A percentile compares a stretch with the other conserved stretches of the same genome.
phyloP scores from a whole-genome alignment of 352 stramenopile genomes.

The Plasmopara viticola region DNA sequence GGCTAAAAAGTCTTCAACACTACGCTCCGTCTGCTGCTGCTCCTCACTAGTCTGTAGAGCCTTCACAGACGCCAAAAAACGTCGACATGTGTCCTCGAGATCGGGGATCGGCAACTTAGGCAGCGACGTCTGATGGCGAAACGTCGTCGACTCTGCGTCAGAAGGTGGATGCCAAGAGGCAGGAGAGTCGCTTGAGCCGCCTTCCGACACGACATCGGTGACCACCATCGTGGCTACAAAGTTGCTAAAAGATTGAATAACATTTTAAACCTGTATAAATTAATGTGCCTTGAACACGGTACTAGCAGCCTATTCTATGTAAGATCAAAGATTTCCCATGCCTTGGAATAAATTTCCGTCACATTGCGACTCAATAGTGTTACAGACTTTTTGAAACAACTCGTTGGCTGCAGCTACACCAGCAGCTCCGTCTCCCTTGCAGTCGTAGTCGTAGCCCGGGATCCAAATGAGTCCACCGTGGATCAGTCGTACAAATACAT shows the following conservation, averaged over 20 bases:
- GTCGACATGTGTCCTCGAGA: conserved; percentile 68
- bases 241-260: too few species aligned
- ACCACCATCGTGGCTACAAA: not conserved
- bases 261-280: not conserved
- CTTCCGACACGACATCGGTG: not conserved
- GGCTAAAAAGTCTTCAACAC: conserved; percentile 52
- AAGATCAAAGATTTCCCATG: too few species aligned
- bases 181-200: not conserved
- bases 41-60: conserved; percentile 75
- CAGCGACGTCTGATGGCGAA: conserved; percentile 58
- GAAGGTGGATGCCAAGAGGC: conserved; percentile 18
- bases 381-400: conserved; percentile 26
- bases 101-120: conserved; percentile 84
- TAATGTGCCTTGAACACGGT: not conserved
- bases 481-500: conserved; percentile 70
- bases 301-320: too few species aligned
- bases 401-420: conserved; percentile 8
- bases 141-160: conserved; percentile 52
- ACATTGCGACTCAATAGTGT: conserved; percentile 21
- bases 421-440: conserved; percentile 30
- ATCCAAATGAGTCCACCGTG: conserved; percentile 68
- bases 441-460: conserved; percentile 68
- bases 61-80: conserved; percentile 70
- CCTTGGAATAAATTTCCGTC: not conserved
- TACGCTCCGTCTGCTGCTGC: conserved; percentile 36